Percentiles rank a stretch among this genome's conserved stretches.
Evolutionary conservation across 805 yeast genomes (phyloP).

Genomic region (Wickerhamomyces queroliae): DNA sequence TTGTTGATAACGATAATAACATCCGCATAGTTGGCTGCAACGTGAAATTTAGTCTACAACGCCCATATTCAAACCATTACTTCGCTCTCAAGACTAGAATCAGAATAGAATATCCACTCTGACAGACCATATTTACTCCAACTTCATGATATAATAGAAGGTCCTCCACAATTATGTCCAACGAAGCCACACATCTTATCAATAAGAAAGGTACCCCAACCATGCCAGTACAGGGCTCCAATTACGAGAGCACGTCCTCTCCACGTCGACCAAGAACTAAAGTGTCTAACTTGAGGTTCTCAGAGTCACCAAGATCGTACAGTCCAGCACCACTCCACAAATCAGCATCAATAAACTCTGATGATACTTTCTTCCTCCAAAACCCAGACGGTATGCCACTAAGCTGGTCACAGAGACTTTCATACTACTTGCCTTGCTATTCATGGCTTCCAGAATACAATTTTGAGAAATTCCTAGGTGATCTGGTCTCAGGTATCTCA

Average conservation of each 20-base stretch:
- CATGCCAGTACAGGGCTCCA: neutral
- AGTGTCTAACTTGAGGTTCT: neutral
- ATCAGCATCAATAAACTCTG: constrained; percentile 7
- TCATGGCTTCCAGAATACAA: constrained; percentile 60
- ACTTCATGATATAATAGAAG: neutral
- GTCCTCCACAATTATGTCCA: neutral
- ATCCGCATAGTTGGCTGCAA: neutral
- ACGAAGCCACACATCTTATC: neutral
- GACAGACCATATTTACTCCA: neutral
- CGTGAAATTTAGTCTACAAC: no score
- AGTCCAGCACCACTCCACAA: neutral
- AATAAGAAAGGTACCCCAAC: neutral
- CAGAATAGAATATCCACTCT: no score
- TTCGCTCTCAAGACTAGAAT: no score
- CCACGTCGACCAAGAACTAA: neutral
- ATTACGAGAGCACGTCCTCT: neutral
- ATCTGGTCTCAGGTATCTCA: constrained; percentile 78
- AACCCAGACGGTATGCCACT: constrained; percentile 3
- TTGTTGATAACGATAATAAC: neutral
- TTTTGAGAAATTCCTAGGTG: constrained; percentile 39
- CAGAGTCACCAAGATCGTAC: neutral
- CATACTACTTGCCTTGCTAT: constrained; percentile 62
- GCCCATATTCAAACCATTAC: no score
- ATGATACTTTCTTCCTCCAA: constrained; percentile 2
- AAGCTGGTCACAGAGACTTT: constrained; percentile 27